Base-by-base conservation (phyloP, 306 rosid genomes). In the Prunus mume region DNA sequence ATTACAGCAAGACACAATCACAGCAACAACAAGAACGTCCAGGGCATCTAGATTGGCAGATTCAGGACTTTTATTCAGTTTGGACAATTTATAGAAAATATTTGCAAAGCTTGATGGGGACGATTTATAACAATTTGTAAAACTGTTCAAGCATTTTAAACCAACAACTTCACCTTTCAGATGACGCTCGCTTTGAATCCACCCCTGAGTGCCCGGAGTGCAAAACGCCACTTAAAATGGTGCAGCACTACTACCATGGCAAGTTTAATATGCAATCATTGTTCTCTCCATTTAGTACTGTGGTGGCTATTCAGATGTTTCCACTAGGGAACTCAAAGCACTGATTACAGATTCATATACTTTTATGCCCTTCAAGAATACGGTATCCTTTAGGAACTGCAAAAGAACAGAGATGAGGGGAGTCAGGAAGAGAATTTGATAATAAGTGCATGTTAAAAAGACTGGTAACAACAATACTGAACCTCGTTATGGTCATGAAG, bases 401-500 rank as follows among this genome's bases (percentile, higher is more conserved):
- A 13, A 55, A 83, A 91, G 60, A 73, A 71, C 27, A 79, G 78
- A 62, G 12, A 58, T 30, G 51, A 27, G 0, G 25, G 67, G 67
- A 78, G 52, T 52, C 72, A 65, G 76, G 49, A 30, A 28, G 19
- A 32, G 51, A 73, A 25, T 5, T 24, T 19, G 73, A 72, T 65
- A 25, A 22, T 64, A 24, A 71, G 25, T 24, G 56, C n/a, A 76
- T n/a, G 49, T 24, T 6, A 51, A 75, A 61, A 45, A 47, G 32
- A 73, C 18, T 19, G 64, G 71, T 76, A 72, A 65, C 34, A 72
- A 65, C 34, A 30, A 32, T 73, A 50, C 74, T 50, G 55, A 69
- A 91, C 97, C 97, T 95, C 99, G 13, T 95, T 90, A 83, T 90
- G 97, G n/a, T 95, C 97, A 78, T 92, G 98, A 77, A 87, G 90